Evolutionary conservation across 768 basidiomycete species (phyloP).

Genomic region (Punctularia strigosozonata): DNA sequence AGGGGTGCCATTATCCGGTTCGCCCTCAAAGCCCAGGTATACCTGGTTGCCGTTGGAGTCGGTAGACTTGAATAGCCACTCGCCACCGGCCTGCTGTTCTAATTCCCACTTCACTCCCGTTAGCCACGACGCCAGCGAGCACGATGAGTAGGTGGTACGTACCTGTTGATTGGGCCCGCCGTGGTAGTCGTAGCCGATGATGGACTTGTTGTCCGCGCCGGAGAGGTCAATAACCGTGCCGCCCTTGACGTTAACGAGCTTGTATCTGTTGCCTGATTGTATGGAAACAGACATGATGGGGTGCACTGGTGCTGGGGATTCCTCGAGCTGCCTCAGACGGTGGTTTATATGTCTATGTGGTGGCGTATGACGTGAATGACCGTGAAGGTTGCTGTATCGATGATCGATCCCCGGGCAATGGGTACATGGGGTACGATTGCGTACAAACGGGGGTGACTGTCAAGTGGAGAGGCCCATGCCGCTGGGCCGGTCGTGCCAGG

Average conservation of each 20-base stretch:
- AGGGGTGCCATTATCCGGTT: slow-evolving; percentile 24
- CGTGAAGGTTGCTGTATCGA: too few species aligned
- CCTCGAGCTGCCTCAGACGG: too few species aligned
- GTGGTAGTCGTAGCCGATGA: slow-evolving; percentile 36
- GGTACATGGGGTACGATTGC: too few species aligned
- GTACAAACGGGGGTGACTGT: too few species aligned
- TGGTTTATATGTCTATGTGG: too few species aligned
- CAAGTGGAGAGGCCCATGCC: too few species aligned
- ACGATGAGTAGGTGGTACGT: slow-evolving; percentile 3
- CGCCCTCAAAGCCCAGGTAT: slow-evolving; percentile 29
- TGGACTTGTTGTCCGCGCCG: slow-evolving; percentile 33
- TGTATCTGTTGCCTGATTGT: slow-evolving; percentile 27
- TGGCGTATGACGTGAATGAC: too few species aligned
- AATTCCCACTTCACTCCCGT: slow-evolving; percentile 34
- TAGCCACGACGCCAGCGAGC: not conserved
- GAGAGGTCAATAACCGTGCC: slow-evolving; percentile 46
- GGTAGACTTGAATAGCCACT: slow-evolving; percentile 32
- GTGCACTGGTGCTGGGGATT: too few species aligned
- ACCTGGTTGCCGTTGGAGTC: slow-evolving; percentile 25
- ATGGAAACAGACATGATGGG: slow-evolving; percentile 11
- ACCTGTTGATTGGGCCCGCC: slow-evolving; percentile 39
- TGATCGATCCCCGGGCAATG: too few species aligned
- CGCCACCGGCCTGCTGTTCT: slow-evolving; percentile 20
- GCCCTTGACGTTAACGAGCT: slow-evolving; percentile 37
- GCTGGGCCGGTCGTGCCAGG: too few species aligned